Evolutionary conservation across 2,329 filamentous ascomycete species (phyloP).

Genomic region (Botrytis fabae): DNA sequence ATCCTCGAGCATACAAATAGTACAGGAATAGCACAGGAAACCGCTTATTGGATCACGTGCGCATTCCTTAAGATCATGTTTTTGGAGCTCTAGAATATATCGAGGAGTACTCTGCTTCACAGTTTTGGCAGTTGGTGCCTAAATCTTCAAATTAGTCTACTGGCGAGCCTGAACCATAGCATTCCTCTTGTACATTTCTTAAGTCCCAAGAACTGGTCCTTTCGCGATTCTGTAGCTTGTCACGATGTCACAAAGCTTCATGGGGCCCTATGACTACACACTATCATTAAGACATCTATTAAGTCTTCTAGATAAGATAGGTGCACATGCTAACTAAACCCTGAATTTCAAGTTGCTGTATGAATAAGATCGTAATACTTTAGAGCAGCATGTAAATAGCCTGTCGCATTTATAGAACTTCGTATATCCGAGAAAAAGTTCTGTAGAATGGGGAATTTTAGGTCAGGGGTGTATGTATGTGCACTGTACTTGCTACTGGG

Average conservation of each 20-base stretch:
- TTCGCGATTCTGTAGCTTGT: neutral
- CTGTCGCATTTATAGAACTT: neutral
- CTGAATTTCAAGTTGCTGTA: neutral
- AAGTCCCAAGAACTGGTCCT: neutral
- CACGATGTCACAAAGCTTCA: neutral
- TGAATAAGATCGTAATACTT: neutral
- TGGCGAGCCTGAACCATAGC: neutral
- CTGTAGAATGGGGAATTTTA: neutral
- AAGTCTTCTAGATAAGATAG: conserved; percentile 9
- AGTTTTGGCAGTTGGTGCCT: neutral
- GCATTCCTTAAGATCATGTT: neutral
- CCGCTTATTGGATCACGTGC: neutral
- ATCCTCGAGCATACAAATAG: neutral
- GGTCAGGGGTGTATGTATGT: neutral
- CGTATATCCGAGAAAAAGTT: neutral
- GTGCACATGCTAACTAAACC: neutral
- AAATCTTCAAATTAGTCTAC: neutral
- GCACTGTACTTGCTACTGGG: neutral
- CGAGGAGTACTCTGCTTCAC: neutral
- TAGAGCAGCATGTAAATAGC: neutral
- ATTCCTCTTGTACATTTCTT: neutral
- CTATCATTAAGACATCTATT: neutral
- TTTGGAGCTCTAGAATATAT: neutral
- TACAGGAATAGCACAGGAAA: neutral
- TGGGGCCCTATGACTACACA: neutral